Percentiles rank a stretch among this genome's conserved stretches.
Evolutionary conservation across 2,329 filamentous ascomycete species (phyloP).

Genomic region (Ophiognomonia clavigignenti-juglandacearum): DNA sequence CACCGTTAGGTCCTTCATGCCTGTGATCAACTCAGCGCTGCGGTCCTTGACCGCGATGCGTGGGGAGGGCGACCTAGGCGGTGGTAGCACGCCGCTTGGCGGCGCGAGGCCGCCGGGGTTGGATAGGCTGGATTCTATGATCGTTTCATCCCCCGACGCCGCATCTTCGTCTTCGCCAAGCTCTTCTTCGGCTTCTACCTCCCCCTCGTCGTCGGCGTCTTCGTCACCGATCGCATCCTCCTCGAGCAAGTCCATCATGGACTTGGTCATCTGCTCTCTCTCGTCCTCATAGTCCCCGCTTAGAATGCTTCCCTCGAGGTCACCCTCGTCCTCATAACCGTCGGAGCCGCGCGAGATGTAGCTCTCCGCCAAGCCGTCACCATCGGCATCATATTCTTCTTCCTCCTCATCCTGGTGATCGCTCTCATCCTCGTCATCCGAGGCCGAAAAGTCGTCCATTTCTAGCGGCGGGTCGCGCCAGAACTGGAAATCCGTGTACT

Average conservation of each 20-base stretch:
- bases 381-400: constrained; percentile 36
- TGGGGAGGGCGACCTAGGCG: constrained; percentile 10
- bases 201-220: constrained; percentile 31
- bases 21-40: constrained; percentile 55
- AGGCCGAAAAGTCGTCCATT: constrained; percentile 79
- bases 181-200: constrained; percentile 22
- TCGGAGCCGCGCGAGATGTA: constrained; percentile 36
- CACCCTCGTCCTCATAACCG: constrained; percentile 21
- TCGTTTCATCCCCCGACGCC: constrained; percentile 30
- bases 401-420: constrained; percentile 42
- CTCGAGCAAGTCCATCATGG: constrained; percentile 33
- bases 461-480: constrained; percentile 86
- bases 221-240: constrained; percentile 29
- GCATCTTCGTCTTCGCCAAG: constrained; percentile 15
- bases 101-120: constrained; percentile 7
- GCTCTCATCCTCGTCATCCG: constrained; percentile 47
- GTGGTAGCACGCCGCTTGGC: constrained; percentile 2
- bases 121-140: constrained; percentile 8
- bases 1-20: constrained; percentile 48
- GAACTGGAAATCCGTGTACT: constrained; percentile 96
- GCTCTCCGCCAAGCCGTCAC: constrained; percentile 40
- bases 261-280: constrained; percentile 33
- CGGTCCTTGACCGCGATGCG: constrained; percentile 36
- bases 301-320: constrained; percentile 36
- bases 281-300: constrained; percentile 40